Evolutionary conservation across 1,284 basidiomycete genomes (phyloP).

Genomic region (Meira nashicola): DNA sequence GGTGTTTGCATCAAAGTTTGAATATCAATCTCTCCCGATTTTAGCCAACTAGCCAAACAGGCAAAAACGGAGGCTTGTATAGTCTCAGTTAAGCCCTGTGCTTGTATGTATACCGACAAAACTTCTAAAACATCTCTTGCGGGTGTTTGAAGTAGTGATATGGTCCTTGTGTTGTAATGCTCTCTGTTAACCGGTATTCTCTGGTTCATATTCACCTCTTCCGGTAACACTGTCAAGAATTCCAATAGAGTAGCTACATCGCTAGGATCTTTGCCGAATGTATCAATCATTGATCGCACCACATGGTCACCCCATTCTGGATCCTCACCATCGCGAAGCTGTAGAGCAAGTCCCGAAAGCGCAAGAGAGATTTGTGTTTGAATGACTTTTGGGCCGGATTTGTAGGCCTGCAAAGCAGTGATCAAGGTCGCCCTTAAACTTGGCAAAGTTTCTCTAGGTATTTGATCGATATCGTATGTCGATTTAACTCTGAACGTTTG

Average conservation of each 20-base stretch:
- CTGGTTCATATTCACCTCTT: constrained; percentile 79
- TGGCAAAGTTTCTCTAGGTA: constrained; percentile 68
- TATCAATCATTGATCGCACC: constrained; percentile 75
- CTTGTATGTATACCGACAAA: constrained; percentile 82
- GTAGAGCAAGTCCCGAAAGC: constrained; percentile 82
- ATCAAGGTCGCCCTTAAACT: constrained; percentile 82
- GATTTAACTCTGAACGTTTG: constrained; percentile 96
- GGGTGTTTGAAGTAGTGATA: constrained; percentile 57
- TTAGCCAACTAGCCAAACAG: constrained; percentile 81
- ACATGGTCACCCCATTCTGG: constrained; percentile 58
- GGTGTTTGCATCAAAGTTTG: constrained; percentile 68
- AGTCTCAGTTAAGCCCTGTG: constrained; percentile 71
- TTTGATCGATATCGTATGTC: constrained; percentile 84
- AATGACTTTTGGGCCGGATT: constrained; percentile 77
- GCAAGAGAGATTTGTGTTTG: constrained; percentile 85
- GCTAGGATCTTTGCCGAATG: constrained; percentile 75
- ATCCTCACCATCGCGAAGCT: constrained; percentile 74
- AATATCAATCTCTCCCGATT: constrained; percentile 75
- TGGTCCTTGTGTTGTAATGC: constrained; percentile 58
- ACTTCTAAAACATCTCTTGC: constrained; percentile 70
- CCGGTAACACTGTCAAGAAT: constrained; percentile 85
- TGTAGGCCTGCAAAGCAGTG: constrained; percentile 63
- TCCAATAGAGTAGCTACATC: constrained; percentile 80
- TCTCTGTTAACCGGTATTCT: constrained; percentile 85
- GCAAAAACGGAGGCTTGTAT: constrained; percentile 84